Percentiles rank a stretch among this genome's conserved stretches.
These are phyloP conservation scores for Coleophoma crateriformis DNA, from an alignment of 2,329 filamentous ascomycete species.

Conservation along the genomic window DNA sequence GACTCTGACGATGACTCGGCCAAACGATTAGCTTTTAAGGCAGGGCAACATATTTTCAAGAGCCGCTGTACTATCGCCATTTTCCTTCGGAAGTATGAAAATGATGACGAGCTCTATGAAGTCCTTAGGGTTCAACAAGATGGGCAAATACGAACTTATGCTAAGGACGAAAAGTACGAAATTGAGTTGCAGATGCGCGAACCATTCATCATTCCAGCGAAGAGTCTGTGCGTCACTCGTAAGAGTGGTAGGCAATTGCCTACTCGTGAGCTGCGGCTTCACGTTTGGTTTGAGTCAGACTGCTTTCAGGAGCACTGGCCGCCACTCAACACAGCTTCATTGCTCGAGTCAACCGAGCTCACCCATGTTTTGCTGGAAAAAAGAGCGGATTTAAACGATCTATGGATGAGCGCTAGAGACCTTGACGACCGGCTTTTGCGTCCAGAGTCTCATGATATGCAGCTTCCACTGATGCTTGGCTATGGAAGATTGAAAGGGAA, in stretches of 20 bases:
- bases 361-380: constrained; percentile 1
- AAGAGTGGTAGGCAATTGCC: constrained; percentile 9
- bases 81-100: constrained; percentile 11
- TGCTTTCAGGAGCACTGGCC: constrained; percentile 15
- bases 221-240: constrained; percentile 14
- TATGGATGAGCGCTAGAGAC: constrained; percentile 3
- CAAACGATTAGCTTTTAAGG: background rate
- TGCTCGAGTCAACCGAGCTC: background rate
- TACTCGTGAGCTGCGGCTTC: constrained; percentile 12
- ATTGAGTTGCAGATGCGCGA: constrained; percentile 10
- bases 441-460: constrained; percentile 4
- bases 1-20: background rate
- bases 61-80: constrained; percentile 16
- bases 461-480: constrained; percentile 5
- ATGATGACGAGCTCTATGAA: constrained; percentile 6
- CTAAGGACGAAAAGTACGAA: constrained; percentile 6
- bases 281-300: constrained; percentile 9
- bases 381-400: constrained; percentile 2
- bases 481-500: background rate
- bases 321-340: constrained; percentile 8
- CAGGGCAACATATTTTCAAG: constrained; percentile 5
- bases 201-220: constrained; percentile 12
- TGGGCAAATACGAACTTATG: constrained; percentile 6
- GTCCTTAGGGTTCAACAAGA: constrained; percentile 3
- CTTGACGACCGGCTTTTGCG: background rate